These are phyloP conservation scores for Phaeosphaeria sp. DNA, from an alignment of 2,329 filamentous ascomycete species.

Conservation along the genomic window DNA sequence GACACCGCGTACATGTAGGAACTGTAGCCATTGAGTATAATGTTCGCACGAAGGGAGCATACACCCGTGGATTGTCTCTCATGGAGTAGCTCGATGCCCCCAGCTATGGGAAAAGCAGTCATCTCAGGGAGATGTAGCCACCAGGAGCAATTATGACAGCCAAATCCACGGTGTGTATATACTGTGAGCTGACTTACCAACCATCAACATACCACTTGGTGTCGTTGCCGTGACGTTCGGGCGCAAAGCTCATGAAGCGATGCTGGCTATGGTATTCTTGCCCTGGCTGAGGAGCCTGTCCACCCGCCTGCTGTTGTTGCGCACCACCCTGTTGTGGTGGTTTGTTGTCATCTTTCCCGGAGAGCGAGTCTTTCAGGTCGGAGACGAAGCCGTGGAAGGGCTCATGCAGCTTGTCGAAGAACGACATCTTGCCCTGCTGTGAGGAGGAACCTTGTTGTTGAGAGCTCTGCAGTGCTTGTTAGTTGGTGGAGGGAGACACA, in stretches of 20 bases:
- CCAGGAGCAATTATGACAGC: no score
- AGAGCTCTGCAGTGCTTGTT: background rate
- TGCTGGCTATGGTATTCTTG: constrained; percentile 55
- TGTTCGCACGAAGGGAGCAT: no score
- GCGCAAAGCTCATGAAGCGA: constrained; percentile 71
- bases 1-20: constrained; percentile 84
- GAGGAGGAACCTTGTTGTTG: constrained; percentile 34
- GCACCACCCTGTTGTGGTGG: constrained; percentile 43
- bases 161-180: no score
- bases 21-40: background rate
- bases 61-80: no score
- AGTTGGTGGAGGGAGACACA: background rate
- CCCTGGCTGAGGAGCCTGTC: constrained; percentile 17
- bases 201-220: constrained; percentile 90
- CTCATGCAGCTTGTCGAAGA: constrained; percentile 63
- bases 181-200: background rate
- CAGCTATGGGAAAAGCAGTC: no score
- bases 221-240: constrained; percentile 72
- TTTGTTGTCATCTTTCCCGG: constrained; percentile 55
- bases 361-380: constrained; percentile 59
- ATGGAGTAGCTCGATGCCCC: no score
- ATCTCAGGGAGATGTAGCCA: no score
- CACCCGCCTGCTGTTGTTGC: constrained; percentile 25
- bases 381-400: constrained; percentile 59
- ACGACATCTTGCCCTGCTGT: constrained; percentile 46